phyloP scores from a whole-genome alignment of 257 asterid species.

The Verbena officinalis region DNA sequence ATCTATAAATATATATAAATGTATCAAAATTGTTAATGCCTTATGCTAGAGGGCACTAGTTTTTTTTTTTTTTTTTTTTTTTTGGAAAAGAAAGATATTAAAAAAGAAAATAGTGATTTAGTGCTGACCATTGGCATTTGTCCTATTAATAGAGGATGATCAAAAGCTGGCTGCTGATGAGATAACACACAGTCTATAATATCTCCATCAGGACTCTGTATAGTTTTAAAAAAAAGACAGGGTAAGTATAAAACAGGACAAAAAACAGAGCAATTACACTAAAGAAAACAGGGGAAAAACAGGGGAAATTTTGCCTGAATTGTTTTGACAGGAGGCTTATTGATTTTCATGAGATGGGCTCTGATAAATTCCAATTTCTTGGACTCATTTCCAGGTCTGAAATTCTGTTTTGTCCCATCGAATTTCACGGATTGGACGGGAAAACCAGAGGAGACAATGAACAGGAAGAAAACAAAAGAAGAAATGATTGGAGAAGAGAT shows the following conservation, averaged over 20 bases:
- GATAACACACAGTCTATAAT: conserved; percentile 76
- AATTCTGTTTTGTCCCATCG: conserved; percentile 43
- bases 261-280: not conserved
- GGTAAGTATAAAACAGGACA: not conserved
- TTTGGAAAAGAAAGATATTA: too few relatives aligned
- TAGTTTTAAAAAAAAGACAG: not conserved
- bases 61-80: too few relatives aligned
- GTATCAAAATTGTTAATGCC: too few relatives aligned
- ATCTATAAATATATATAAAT: not conserved
- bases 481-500: conserved; percentile 64
- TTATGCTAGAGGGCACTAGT: too few relatives aligned
- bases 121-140: conserved; percentile 65
- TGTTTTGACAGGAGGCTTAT: conserved; percentile 76
- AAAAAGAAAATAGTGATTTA: too few relatives aligned
- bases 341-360: conserved; percentile 70
- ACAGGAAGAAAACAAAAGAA: conserved; percentile 61
- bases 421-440: conserved; percentile 43
- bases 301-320: conserved; percentile 48
- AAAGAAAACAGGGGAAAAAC: not conserved
- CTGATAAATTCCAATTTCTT: conserved; percentile 47
- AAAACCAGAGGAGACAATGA: conserved; percentile 54
- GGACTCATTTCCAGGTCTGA: conserved; percentile 49
- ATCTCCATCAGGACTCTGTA: conserved; percentile 95
- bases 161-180: conserved; percentile 89
- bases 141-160: conserved; percentile 76